phyloP scores from a whole-genome alignment of 1,139 yeast species.

The Suhomyces coccinellae region DNA sequence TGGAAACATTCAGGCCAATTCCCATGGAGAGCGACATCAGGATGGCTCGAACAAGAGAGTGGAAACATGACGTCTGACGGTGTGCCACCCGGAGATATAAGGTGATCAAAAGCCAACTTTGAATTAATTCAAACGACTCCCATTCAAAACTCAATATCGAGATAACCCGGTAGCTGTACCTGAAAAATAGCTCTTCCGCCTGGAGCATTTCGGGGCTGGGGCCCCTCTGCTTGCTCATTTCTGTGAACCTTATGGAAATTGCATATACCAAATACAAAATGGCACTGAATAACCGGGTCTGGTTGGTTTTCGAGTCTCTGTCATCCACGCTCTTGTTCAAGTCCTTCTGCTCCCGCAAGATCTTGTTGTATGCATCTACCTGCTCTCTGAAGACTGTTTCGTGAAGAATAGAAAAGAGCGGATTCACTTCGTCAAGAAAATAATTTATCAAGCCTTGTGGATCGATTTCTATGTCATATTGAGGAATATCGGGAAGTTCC shows the following conservation, averaged over 20 bases:
- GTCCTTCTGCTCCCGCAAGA: slow-evolving; percentile 14
- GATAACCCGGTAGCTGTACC: slow-evolving; percentile 49
- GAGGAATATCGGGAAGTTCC: slow-evolving; percentile 38
- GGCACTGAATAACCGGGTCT: slow-evolving; percentile 51
- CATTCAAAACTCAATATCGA: slow-evolving; percentile 59
- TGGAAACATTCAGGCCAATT: slow-evolving; percentile 34
- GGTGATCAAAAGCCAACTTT: slow-evolving; percentile 58
- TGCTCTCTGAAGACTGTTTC: slow-evolving; percentile 57
- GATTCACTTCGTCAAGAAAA: slow-evolving; percentile 54
- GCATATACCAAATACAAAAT: slow-evolving; percentile 53
- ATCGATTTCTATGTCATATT: slow-evolving; percentile 17
- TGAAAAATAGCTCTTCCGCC: slow-evolving; percentile 55
- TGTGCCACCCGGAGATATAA: slow-evolving; percentile 56
- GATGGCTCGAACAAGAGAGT: slow-evolving; percentile 55
- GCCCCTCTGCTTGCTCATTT: slow-evolving; percentile 42
- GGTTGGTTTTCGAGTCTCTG: slow-evolving; percentile 26
- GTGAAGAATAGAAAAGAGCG: slow-evolving; percentile 54
- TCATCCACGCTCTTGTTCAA: slow-evolving; percentile 12
- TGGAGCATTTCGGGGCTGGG: slow-evolving; percentile 31
- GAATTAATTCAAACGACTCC: slow-evolving; percentile 67
- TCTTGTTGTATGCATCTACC: slow-evolving; percentile 35
- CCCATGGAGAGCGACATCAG: slow-evolving; percentile 61
- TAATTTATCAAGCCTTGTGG: slow-evolving; percentile 32
- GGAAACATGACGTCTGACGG: slow-evolving; percentile 57
- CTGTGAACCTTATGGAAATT: slow-evolving; percentile 53